Base-by-base conservation (phyloP, 768 basidiomycete genomes). In the Paxillus ammoniavirescens region DNA sequence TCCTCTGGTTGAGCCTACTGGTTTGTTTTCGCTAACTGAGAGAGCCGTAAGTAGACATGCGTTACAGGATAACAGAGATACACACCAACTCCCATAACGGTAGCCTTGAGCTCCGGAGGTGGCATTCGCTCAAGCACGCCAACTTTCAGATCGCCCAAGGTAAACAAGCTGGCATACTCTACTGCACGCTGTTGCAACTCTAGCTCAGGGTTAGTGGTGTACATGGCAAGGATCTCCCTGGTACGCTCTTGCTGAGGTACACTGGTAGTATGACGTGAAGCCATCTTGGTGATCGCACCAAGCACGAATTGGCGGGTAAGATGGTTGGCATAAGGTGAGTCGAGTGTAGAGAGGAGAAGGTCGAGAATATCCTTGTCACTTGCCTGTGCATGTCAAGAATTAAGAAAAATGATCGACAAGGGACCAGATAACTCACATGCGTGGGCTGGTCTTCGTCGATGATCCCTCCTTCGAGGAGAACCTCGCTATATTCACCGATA, bases 81-180 rank as follows among this genome's bases (percentile, higher is more conserved):
- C 83, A 58, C 60, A 95, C 93, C 91, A 55, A 89, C 81, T 43
- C 93, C 97, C 80, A 96, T 89, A 2, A 98, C 91, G 2, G 96
- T 98, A n/a, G 90, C 88, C 73, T 95, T 97, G 59, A 98, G 73
- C 69, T 99, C 97, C 2, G 97, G 97, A 5, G 93, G 90, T n/a
- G 97, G 97, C 97, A 99, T 99, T 51, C 93, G 82, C 74, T 99
- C 97, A 55, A 98, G 70, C 1, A 99, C 93, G 36, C 96, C 97
- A 8, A 80, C 77, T 54, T 82, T 78, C 18, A 90, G 73, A n/a
- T 89, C 84, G 5, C 86, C 87, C 8, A 92, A 72, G 28, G 79
- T 82, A 66, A 92, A 93, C 60, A 99, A 68, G 61, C 83, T 89
- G 1, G 89, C 91, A 69, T 94, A 98, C 70, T 99, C 97, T 13